Conservation (phyloP, 2,329 filamentous ascomycete genomes). For the Hypoxylon sp. region DNA sequence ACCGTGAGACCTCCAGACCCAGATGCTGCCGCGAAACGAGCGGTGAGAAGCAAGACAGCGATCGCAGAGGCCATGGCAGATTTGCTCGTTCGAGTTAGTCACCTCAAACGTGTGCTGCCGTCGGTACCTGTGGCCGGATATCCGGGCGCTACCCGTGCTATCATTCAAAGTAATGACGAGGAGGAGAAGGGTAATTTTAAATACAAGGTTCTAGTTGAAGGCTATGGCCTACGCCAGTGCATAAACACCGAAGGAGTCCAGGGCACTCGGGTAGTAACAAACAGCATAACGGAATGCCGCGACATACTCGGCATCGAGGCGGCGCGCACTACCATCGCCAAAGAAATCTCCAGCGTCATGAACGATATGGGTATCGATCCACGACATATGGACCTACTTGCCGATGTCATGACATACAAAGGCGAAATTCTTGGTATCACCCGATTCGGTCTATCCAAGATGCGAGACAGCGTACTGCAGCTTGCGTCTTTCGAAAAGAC, state of each 20-base stretch:
- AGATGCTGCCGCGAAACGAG: slow-evolving; percentile 56
- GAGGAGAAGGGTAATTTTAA: slow-evolving; percentile 48
- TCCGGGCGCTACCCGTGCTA: slow-evolving; percentile 82
- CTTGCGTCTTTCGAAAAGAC: slow-evolving; percentile 98
- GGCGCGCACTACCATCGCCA: slow-evolving; percentile 85
- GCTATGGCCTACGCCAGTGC: slow-evolving; percentile 87
- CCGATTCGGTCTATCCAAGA: slow-evolving; percentile 94
- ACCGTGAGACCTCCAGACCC: slow-evolving; percentile 68
- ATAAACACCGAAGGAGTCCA: slow-evolving; percentile 95
- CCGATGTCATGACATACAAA: slow-evolving; percentile 99
- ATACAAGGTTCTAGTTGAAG: slow-evolving; percentile 85
- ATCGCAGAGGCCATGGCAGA: slow-evolving; percentile 65
- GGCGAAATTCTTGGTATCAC: slow-evolving; percentile 97
- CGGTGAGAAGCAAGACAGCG: slow-evolving; percentile 56
- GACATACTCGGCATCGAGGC: slow-evolving; percentile 95
- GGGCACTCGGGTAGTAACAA: slow-evolving; percentile 76
- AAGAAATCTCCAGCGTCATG: slow-evolving; percentile 91
- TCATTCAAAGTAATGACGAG: slow-evolving; percentile 82
- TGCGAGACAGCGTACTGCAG: slow-evolving; percentile 92
- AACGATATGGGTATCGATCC: slow-evolving; percentile 94
- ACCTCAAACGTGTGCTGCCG: slow-evolving; percentile 83
- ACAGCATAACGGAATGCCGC: slow-evolving; percentile 88
- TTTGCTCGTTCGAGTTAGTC: slow-evolving; percentile 80
- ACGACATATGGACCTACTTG: slow-evolving; percentile 95
- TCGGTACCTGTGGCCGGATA: slow-evolving; percentile 90